A percentile compares a stretch with the other conserved stretches of the same genome.
These are phyloP conservation scores for Aspergillus nanangensis DNA, from an alignment of 495 filamentous ascomycete species.

Conservation along the genomic window DNA sequence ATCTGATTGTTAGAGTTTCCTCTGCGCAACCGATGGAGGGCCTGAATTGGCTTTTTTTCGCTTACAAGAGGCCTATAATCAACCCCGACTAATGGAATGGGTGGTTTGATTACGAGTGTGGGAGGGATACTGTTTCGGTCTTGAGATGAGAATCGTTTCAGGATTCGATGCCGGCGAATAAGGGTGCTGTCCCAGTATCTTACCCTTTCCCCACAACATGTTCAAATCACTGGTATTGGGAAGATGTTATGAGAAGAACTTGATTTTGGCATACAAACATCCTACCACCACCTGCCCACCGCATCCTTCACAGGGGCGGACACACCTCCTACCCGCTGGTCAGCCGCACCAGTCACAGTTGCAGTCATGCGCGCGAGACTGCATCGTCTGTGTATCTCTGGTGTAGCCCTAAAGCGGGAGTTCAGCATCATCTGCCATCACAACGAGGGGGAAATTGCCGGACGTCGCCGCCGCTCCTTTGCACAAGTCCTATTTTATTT, in stretches of 20 bases:
- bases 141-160: too few relatives aligned
- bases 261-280: not conserved
- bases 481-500: not conserved
- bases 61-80: not conserved
- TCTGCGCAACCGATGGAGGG: not conserved
- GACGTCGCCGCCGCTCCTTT: not conserved
- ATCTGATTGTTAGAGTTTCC: not conserved
- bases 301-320: too few relatives aligned
- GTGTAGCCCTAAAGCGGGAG: conserved; percentile 3
- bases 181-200: too few relatives aligned
- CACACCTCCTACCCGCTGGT: conserved; percentile 3
- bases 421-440: not conserved
- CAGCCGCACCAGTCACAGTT: conserved; percentile 14
- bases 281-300: too few relatives aligned
- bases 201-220: too few relatives aligned
- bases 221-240: too few relatives aligned
- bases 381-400: conserved; percentile 7
- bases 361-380: conserved; percentile 15
- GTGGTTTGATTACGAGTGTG: not conserved
- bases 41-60: conserved; percentile 3
- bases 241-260: too few relatives aligned
- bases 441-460: not conserved
- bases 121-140: not conserved
- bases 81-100: too few relatives aligned
- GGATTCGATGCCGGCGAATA: too few relatives aligned